Percentiles rank a stretch among this genome's conserved stretches.
These are phyloP conservation scores for Penicillium sp. DNA, from an alignment of 2,329 filamentous ascomycete species.

Conservation along the genomic window DNA sequence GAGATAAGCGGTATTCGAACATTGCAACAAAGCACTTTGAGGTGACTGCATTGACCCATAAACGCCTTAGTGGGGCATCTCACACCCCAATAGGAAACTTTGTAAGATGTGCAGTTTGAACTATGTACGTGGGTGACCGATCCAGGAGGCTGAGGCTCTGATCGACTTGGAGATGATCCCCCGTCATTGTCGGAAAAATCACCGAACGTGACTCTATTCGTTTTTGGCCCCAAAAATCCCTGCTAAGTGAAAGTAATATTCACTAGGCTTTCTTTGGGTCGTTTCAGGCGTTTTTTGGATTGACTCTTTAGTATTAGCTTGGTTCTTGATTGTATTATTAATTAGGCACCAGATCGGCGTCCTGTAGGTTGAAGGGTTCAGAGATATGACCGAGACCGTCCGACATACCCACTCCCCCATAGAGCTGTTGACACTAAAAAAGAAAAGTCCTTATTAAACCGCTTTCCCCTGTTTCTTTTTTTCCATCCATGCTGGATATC, in stretches of 20 bases:
- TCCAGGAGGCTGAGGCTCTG: conserved; percentile 10
- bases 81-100: not conserved
- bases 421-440: not conserved
- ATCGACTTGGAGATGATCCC: not conserved
- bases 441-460: not conserved
- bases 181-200: not conserved
- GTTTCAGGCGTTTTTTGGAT: conserved; percentile 1
- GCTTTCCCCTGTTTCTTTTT: not conserved
- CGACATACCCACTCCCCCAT: not conserved
- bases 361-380: not conserved
- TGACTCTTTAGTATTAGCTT: conserved; percentile 1
- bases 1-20: not conserved
- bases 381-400: conserved; percentile 1
- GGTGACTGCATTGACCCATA: not conserved
- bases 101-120: not conserved
- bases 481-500: not conserved
- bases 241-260: not conserved
- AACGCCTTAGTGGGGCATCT: not conserved
- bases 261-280: conserved; percentile 1
- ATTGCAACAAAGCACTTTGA: not conserved
- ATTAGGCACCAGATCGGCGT: not conserved
- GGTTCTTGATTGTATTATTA: not conserved
- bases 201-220: not conserved
- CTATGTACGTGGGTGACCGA: not conserved
- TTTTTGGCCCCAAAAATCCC: not conserved